These are phyloP conservation scores for Sporopachydermia cereana DNA, from an alignment of 1,139 yeast genomes.

Conservation along the genomic window DNA sequence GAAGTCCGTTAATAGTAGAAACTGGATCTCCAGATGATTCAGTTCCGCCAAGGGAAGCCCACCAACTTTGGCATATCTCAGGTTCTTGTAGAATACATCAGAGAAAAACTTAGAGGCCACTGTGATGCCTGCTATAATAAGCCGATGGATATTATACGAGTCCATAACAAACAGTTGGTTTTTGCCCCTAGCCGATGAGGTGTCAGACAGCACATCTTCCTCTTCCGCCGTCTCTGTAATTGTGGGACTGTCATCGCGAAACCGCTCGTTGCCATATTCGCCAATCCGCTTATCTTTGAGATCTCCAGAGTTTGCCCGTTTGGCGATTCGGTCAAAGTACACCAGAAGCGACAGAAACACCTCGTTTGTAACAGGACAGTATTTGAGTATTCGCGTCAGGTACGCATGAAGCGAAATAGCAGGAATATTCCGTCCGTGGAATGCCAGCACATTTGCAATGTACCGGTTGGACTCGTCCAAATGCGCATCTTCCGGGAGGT, in stretches of 20 bases:
- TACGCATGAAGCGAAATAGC: constrained; percentile 87
- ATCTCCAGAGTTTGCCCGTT: constrained; percentile 58
- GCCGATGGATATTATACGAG: constrained; percentile 86
- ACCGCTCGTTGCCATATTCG: constrained; percentile 12
- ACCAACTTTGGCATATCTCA: constrained; percentile 94
- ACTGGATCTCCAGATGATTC: constrained; percentile 85
- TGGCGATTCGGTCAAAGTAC: constrained; percentile 89
- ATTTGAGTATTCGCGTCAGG: constrained; percentile 78
- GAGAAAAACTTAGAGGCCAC: constrained; percentile 92
- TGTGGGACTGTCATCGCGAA: constrained; percentile 6
- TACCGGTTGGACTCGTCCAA: constrained; percentile 31
- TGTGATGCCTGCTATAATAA: constrained; percentile 92
- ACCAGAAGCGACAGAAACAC: constrained; percentile 83
- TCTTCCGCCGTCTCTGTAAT: constrained; percentile 11
- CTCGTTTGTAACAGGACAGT: constrained; percentile 96
- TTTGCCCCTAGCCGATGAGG: constrained; percentile 2
- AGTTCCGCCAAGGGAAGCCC: constrained; percentile 91
- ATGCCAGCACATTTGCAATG: constrained; percentile 71
- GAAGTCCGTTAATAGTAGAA: constrained; percentile 73
- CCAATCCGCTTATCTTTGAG: constrained; percentile 14
- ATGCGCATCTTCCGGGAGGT: background rate
- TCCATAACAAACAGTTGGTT: constrained; percentile 82
- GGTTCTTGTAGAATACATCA: constrained; percentile 91
- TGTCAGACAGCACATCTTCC: constrained; percentile 6
- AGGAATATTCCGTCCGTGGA: constrained; percentile 93